Conservation (phyloP, 257 asterid species). For the Plantago ovata region DNA sequence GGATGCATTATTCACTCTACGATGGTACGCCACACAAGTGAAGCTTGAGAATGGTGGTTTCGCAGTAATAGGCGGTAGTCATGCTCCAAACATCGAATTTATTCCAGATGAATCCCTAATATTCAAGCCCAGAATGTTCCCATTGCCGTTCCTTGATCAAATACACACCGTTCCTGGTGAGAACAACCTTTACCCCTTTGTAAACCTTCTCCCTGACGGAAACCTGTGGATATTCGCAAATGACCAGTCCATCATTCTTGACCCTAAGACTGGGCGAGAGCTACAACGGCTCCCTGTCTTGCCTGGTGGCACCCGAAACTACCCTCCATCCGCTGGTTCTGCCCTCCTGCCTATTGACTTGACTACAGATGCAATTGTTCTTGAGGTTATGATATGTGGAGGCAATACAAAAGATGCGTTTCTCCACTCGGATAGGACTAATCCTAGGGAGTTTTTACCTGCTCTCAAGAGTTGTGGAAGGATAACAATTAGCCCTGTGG, state of each 20-base stretch:
- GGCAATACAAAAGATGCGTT: constrained; percentile 63
- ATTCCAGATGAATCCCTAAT: constrained; percentile 44
- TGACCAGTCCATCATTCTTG: constrained; percentile 52
- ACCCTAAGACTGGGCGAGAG: constrained; percentile 54
- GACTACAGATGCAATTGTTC: not conserved
- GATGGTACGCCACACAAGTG: constrained; percentile 75
- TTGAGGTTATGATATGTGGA: constrained; percentile 72
- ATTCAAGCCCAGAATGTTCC: constrained; percentile 35
- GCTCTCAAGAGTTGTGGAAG: constrained; percentile 73
- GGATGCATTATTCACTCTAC: constrained; percentile 34
- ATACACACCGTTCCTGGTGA: constrained; percentile 55
- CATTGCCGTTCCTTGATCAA: constrained; percentile 51
- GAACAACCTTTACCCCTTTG: constrained; percentile 80
- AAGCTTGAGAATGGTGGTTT: constrained; percentile 58
- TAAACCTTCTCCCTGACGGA: constrained; percentile 81
- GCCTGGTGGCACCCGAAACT: constrained; percentile 64
- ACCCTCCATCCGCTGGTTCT: constrained; percentile 77
- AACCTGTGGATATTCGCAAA: constrained; percentile 74
- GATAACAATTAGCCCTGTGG: constrained; percentile 25
- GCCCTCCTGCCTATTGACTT: constrained; percentile 74
- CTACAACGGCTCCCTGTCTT: constrained; percentile 55
- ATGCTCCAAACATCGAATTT: constrained; percentile 58
- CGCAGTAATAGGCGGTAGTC: constrained; percentile 66
- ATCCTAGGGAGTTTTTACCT: constrained; percentile 42
- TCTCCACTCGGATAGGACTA: constrained; percentile 27